Percentiles rank a stretch among this genome's conserved stretches.
Conservation (phyloP, 495 filamentous ascomycete genomes). For the Pseudotulostoma volvatum region DNA sequence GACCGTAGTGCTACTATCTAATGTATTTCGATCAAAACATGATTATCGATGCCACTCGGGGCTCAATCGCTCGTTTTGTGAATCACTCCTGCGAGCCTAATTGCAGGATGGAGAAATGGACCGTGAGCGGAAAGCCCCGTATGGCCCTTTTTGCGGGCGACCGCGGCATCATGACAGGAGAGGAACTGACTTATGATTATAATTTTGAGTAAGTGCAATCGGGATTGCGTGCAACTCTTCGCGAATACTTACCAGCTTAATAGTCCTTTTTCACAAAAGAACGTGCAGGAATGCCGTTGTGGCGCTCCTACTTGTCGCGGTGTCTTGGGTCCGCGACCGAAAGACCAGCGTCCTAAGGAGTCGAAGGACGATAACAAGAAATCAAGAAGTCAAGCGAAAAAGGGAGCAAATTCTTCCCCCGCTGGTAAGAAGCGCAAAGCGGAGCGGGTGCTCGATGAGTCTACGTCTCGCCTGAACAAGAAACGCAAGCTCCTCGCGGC, state of each 20-base stretch:
- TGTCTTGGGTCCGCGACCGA: constrained; percentile 58
- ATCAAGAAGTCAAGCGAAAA: constrained; percentile 14
- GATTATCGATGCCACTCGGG: constrained; percentile 94
- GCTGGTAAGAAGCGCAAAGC: constrained; percentile 19
- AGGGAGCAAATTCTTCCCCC: constrained; percentile 15
- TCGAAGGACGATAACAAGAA: constrained; percentile 18
- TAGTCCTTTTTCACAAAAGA: constrained; percentile 59
- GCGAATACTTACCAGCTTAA: background rate
- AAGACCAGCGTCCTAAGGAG: constrained; percentile 34
- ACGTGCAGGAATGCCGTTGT: constrained; percentile 71
- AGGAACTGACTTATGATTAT: constrained; percentile 98
- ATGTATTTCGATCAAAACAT: constrained; percentile 98
- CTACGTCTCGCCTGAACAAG: constrained; percentile 15
- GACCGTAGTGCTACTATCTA: constrained; percentile 70
- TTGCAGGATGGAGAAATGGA: constrained; percentile 94
- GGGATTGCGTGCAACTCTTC: background rate
- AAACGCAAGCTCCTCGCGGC: constrained; percentile 20
- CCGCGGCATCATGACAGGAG: constrained; percentile 73
- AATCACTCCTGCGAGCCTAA: constrained; percentile 98
- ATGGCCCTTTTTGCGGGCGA: constrained; percentile 97
- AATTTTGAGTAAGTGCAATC: constrained; percentile 60
- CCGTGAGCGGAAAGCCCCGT: constrained; percentile 81
- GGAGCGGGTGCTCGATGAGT: constrained; percentile 9
- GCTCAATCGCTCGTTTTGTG: constrained; percentile 91
- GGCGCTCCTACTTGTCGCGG: constrained; percentile 62